These are phyloP conservation scores for Blastomyces parvus DNA, from an alignment of 2,329 filamentous ascomycete species.

Conservation along the genomic window DNA sequence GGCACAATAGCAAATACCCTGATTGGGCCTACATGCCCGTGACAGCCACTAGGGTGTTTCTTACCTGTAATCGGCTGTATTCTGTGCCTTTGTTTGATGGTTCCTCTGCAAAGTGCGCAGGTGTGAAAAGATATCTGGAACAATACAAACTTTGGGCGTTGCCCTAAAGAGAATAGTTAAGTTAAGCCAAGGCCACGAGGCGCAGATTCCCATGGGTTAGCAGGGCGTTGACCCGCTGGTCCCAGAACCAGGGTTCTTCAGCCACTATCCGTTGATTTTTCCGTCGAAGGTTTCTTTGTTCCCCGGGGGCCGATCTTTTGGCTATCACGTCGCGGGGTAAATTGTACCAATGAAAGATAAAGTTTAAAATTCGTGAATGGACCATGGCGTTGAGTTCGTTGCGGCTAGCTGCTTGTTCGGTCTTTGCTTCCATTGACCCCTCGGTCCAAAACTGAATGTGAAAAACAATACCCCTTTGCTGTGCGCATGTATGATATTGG, in stretches of 20 bases:
- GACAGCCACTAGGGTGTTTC: not conserved
- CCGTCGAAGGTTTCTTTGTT: slow-evolving; percentile 4
- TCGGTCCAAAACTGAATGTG: not conserved
- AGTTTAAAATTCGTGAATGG: not conserved
- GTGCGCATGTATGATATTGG: not conserved
- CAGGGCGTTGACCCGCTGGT: slow-evolving; percentile 6
- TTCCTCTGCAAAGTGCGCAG: slow-evolving; percentile 1
- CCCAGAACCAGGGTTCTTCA: slow-evolving; percentile 5
- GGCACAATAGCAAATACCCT: not conserved
- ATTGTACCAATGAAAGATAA: not conserved
- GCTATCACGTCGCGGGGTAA: slow-evolving; percentile 4
- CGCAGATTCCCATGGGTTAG: not conserved
- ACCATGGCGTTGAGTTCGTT: not conserved
- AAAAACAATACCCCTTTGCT: not conserved
- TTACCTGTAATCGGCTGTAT: not conserved
- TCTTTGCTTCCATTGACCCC: not conserved
- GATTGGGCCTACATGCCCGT: not conserved
- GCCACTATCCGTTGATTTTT: slow-evolving; percentile 5
- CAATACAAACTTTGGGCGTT: not conserved
- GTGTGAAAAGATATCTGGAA: not conserved
- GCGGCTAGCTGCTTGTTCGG: slow-evolving; percentile 1
- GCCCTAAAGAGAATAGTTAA: not conserved
- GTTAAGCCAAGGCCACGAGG: slow-evolving; percentile 4
- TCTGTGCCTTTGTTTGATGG: not conserved
- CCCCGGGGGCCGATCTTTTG: not conserved